Evolutionary conservation across 306 rosid genomes (phyloP), one percentile per base, ranked within the genome.

Genomic region (Biancaea sappan): DNA sequence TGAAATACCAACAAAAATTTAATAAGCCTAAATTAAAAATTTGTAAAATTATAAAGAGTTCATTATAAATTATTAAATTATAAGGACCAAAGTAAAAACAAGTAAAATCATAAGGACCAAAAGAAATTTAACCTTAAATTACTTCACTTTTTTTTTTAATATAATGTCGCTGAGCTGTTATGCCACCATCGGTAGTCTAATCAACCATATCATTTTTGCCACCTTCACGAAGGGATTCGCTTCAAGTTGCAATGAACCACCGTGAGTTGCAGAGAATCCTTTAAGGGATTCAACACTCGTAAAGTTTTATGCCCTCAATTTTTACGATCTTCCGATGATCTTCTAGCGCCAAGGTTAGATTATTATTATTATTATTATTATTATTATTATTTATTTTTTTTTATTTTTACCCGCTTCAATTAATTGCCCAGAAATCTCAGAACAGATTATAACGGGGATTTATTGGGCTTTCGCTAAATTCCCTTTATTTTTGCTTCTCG

Each of bases 271-370:
- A 26, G n/a, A 15, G 8, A 37, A 11, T 8, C 14, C 57, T 15
- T 24, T 24, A 5, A 70, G 60, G 13, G 15, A 16, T 69, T 40
- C 60, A 38, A 56, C 58, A 8, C 34, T 41, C 72, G 1, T 48
- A 32, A 44, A 62, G n/a, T n/a, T 69, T 37, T 7, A 5, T 16
- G 13, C 29, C 4, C 8, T 5, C 7, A 34, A 7, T n/a, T 76
- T 38, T n/a, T 15, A 28, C 47, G 22, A 41, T 9, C 60, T 40
- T 14, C 11, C 22, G 26, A 66, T 50, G 38, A 41, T 67, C 68
- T n/a, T 54, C 50, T 41, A 15, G 3, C 19, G 56, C 40, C 58
- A 63, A 72, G 82, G 89, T 78, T 15, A 52, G 73, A 26, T n/a
- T 73, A 43, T 66, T 67, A 61, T 62, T 5, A 3, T 11, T 38